These are phyloP conservation scores for Pythium aphanidermatum DNA, from an alignment of 352 stramenopile species.

Conservation along the genomic window DNA sequence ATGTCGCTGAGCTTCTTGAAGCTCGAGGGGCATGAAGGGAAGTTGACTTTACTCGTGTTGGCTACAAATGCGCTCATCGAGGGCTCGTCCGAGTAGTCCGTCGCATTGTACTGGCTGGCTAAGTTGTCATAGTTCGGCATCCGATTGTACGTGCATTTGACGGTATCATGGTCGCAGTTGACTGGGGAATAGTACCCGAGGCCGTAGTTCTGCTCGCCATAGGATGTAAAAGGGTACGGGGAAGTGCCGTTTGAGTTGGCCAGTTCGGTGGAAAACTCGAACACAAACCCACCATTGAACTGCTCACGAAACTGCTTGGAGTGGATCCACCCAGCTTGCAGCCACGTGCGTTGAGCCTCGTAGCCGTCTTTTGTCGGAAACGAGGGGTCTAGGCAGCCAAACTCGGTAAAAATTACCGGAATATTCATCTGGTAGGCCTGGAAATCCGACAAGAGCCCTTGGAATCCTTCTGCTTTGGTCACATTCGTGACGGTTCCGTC, in stretches of 20 bases:
- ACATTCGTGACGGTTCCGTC: conserved; percentile 31
- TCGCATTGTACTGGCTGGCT: conserved; percentile 41
- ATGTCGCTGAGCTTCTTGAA: conserved; percentile 12
- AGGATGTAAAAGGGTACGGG: conserved; percentile 67
- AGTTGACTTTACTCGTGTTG: conserved; percentile 4
- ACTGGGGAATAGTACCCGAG: conserved; percentile 78
- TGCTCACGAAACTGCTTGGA: conserved; percentile 35
- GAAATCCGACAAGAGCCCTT: conserved; percentile 58
- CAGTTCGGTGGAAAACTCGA: conserved; percentile 80
- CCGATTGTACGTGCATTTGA: conserved; percentile 51
- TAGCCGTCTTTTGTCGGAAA: conserved; percentile 60
- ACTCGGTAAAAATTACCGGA: conserved; percentile 79
- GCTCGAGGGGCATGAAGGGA: conserved; percentile 2
- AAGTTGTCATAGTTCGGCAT: conserved; percentile 82
- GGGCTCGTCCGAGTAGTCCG: conserved; percentile 25
- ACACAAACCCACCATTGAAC: conserved; percentile 69
- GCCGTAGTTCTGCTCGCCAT: conserved; percentile 77
- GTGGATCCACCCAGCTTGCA: conserved; percentile 53
- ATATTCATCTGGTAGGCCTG: conserved; percentile 48
- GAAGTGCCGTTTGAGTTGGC: conserved; percentile 48
- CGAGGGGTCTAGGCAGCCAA: conserved; percentile 58
- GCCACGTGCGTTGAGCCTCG: conserved; percentile 57
- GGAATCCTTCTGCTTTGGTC: conserved; percentile 42
- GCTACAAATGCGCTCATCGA: conserved; percentile 26
- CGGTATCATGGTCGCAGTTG: conserved; percentile 54